phyloP scores from a whole-genome alignment of 768 basidiomycete genomes.

The Kwoniella dendrophila region DNA sequence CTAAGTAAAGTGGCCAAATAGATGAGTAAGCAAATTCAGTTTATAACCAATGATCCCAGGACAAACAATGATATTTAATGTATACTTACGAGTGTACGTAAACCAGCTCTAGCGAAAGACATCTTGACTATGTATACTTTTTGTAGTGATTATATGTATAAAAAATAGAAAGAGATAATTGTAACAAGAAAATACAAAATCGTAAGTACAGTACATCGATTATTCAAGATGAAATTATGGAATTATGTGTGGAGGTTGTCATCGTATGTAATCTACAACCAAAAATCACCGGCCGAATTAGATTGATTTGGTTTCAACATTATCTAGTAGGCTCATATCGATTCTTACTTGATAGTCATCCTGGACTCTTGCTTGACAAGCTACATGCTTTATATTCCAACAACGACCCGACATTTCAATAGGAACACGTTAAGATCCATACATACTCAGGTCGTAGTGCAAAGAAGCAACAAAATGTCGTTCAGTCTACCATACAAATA shows the following conservation, averaged over 20 bases:
- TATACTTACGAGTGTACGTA: slow-evolving; percentile 48
- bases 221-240: too few species aligned
- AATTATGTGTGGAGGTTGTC: too few species aligned
- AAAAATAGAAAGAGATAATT: neutral
- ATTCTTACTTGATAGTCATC: too few species aligned
- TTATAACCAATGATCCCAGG: neutral
- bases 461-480: slow-evolving; percentile 33
- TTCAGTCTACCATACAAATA: slow-evolving; percentile 47
- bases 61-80: neutral
- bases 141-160: neutral
- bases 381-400: too few species aligned
- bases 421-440: neutral
- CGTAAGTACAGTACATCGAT: too few species aligned
- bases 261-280: too few species aligned
- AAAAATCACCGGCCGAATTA: too few species aligned
- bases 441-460: neutral
- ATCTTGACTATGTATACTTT: slow-evolving; percentile 18
- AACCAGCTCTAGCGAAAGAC: slow-evolving; percentile 51
- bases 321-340: too few species aligned
- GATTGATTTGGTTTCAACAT: too few species aligned
- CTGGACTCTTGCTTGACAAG: too few species aligned
- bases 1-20: slow-evolving; percentile 25
- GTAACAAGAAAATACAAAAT: too few species aligned
- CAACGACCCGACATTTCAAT: too few species aligned
- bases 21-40: slow-evolving; percentile 23